phyloP scores from a whole-genome alignment of 2,329 filamentous ascomycete species.

The Pseudogymnoascus sp. region DNA sequence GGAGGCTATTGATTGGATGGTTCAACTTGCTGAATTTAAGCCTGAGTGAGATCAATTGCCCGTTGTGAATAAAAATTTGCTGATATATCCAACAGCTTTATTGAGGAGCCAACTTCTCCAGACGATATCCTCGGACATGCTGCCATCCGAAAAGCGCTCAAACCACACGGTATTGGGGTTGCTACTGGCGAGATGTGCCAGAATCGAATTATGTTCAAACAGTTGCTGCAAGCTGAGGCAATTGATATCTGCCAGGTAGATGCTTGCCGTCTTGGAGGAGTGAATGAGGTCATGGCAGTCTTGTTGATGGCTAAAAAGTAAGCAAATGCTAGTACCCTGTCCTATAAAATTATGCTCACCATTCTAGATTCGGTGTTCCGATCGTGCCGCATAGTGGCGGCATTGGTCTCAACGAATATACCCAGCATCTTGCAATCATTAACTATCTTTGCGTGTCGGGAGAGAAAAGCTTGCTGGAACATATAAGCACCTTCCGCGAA shows the following conservation, averaged over 20 bases:
- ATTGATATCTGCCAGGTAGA: slow-evolving; percentile 88
- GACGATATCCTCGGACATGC: slow-evolving; percentile 87
- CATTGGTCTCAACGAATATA: slow-evolving; percentile 82
- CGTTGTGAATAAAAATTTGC: neutral
- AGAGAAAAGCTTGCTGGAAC: slow-evolving; percentile 71
- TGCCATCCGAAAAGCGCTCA: slow-evolving; percentile 70
- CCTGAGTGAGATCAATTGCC: neutral
- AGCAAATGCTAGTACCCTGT: neutral
- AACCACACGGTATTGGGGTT: slow-evolving; percentile 67
- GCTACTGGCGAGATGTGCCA: slow-evolving; percentile 94
- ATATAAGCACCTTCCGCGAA: slow-evolving; percentile 83
- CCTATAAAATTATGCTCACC: slow-evolving; percentile 1
- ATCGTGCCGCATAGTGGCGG: slow-evolving; percentile 81
- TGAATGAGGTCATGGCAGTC: slow-evolving; percentile 89
- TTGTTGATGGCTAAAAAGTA: slow-evolving; percentile 73
- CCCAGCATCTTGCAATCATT: slow-evolving; percentile 79
- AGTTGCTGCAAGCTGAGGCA: slow-evolving; percentile 68
- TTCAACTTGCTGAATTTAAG: slow-evolving; percentile 6
- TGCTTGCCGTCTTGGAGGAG: slow-evolving; percentile 79
- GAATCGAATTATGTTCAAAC: slow-evolving; percentile 91
- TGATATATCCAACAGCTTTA: slow-evolving; percentile 77
- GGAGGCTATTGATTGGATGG: slow-evolving; percentile 58
- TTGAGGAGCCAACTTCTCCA: slow-evolving; percentile 85
- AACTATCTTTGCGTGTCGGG: slow-evolving; percentile 79
- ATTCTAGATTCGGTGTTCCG: slow-evolving; percentile 44